Evolutionary conservation across 1,284 basidiomycete genomes (phyloP).

Genomic region (Marasmius tenuissimus): DNA sequence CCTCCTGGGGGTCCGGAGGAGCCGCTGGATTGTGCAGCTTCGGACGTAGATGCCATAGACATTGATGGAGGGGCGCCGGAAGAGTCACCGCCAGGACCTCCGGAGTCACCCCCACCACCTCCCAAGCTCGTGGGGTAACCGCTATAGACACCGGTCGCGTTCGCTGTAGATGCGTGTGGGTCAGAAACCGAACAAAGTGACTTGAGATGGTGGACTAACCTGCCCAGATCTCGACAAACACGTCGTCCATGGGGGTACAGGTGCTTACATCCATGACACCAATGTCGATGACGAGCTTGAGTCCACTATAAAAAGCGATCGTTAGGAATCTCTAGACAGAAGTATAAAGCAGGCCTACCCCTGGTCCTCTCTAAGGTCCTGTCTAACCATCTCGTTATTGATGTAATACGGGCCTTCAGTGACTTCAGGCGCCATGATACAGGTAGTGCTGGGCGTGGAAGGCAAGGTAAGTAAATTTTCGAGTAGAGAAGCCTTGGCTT

Average conservation of each 20-base stretch:
- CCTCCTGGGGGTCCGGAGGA: not conserved
- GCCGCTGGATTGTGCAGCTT: not conserved
- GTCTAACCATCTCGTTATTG: conserved; percentile 43
- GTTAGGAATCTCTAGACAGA: not conserved
- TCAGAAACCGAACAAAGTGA: not conserved
- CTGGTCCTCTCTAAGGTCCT: conserved; percentile 50
- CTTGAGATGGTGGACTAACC: conserved; percentile 15
- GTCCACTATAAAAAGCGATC: conserved; percentile 31
- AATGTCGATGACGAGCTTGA: conserved; percentile 51
- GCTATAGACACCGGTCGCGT: conserved; percentile 28
- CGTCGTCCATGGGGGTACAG: conserved; percentile 51
- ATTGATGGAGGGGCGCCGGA: not conserved
- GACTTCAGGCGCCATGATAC: conserved; percentile 16
- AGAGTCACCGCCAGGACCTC: not conserved
- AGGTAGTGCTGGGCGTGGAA: conserved; percentile 5
- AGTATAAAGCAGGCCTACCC: conserved; percentile 14
- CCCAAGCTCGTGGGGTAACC: conserved; percentile 16
- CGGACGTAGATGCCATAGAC: not conserved
- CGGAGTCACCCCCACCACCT: not conserved
- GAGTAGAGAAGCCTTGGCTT: not conserved
- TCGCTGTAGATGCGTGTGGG: conserved; percentile 11
- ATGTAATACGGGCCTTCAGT: conserved; percentile 36
- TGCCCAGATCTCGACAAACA: conserved; percentile 46
- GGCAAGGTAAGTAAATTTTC: not conserved
- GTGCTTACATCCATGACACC: conserved; percentile 59